Evolutionary conservation across 176 grass and related monocot species (phyloP).

Genomic region (Zoysia japonica): DNA sequence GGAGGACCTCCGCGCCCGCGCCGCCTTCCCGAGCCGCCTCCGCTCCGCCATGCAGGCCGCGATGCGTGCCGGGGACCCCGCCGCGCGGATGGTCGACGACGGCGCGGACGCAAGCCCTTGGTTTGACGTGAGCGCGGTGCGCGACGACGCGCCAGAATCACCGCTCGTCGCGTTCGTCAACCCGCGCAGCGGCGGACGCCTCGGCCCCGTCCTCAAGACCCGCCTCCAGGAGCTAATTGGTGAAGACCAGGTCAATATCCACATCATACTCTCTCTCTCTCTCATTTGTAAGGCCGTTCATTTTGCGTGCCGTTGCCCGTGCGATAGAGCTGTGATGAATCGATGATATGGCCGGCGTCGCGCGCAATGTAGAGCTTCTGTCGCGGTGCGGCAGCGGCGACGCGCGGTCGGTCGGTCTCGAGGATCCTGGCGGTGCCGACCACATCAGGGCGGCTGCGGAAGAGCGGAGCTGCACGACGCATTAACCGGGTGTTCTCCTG

Average conservation of each 20-base stretch:
- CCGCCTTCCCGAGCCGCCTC: slow-evolving; percentile 55
- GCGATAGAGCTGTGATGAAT: background rate
- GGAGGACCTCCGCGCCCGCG: slow-evolving; percentile 60
- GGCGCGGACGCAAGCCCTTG: background rate
- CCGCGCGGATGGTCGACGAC: slow-evolving; percentile 19
- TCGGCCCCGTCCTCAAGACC: slow-evolving; percentile 78
- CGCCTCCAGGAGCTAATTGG: slow-evolving; percentile 84
- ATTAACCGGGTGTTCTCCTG: slow-evolving; percentile 41
- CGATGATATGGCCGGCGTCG: slow-evolving; percentile 14
- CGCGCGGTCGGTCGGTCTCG: slow-evolving; percentile 1
- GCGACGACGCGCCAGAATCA: slow-evolving; percentile 63
- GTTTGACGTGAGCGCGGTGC: slow-evolving; percentile 24
- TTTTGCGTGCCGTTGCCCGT: background rate
- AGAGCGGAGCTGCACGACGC: slow-evolving; percentile 42
- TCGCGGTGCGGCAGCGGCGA: slow-evolving; percentile 37
- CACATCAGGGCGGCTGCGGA: slow-evolving; percentile 35
- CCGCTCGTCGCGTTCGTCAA: slow-evolving; percentile 87
- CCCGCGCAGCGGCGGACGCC: slow-evolving; percentile 81
- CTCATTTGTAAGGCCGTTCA: background rate
- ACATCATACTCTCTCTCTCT: background rate
- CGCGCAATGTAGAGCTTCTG: slow-evolving; percentile 40
- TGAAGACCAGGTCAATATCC: slow-evolving; percentile 63
- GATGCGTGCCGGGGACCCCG: slow-evolving; percentile 46
- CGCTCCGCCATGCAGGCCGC: slow-evolving; percentile 58
- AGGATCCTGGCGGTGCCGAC: slow-evolving; percentile 42